Evolutionary conservation across 371 early-diverging fungal species (phyloP).

Genomic region (Neoconidiobolus thromboides): DNA sequence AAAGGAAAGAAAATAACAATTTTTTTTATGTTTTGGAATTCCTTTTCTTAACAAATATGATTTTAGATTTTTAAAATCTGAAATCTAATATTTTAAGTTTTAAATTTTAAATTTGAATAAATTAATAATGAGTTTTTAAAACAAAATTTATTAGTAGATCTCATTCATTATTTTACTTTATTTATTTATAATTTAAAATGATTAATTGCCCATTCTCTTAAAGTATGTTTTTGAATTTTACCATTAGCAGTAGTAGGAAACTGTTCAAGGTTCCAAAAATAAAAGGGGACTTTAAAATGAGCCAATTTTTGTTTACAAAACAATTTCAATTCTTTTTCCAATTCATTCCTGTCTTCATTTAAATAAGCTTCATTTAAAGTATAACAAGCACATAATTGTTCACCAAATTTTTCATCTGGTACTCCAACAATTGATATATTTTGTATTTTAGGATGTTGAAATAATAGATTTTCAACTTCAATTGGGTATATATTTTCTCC

Average conservation of each 20-base stretch:
- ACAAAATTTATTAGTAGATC: too few species aligned
- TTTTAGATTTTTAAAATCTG: too few species aligned
- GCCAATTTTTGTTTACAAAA: constrained; percentile 17
- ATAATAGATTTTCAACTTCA: constrained; percentile 20
- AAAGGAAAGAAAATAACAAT: too few species aligned
- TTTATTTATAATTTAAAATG: constrained; percentile 7
- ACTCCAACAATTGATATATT: constrained; percentile 22
- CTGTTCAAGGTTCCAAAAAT: constrained; percentile 13
- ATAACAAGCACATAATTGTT: constrained; percentile 21
- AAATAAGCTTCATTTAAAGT: constrained; percentile 10
- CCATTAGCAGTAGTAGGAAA: constrained; percentile 19
- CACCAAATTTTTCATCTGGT: constrained; percentile 18
- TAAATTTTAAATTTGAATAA: too few species aligned
- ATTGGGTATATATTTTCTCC: constrained; percentile 23
- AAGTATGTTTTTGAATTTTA: constrained; percentile 18
- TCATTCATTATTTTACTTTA: too few species aligned
- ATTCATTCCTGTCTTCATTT: not conserved
- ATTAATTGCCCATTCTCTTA: constrained; percentile 13
- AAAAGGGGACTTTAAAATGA: constrained; percentile 19
- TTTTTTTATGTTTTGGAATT: too few species aligned
- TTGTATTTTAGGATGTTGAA: constrained; percentile 13
- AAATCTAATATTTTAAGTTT: too few species aligned
- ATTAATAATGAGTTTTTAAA: too few species aligned
- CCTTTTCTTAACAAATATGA: too few species aligned
- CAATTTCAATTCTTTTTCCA: constrained; percentile 10